A percentile compares a stretch with the other conserved stretches of the same genome.
These are phyloP conservation scores for Zygosaccharomyces sapae DNA, from an alignment of 1,139 yeast genomes.

Conservation along the genomic window DNA sequence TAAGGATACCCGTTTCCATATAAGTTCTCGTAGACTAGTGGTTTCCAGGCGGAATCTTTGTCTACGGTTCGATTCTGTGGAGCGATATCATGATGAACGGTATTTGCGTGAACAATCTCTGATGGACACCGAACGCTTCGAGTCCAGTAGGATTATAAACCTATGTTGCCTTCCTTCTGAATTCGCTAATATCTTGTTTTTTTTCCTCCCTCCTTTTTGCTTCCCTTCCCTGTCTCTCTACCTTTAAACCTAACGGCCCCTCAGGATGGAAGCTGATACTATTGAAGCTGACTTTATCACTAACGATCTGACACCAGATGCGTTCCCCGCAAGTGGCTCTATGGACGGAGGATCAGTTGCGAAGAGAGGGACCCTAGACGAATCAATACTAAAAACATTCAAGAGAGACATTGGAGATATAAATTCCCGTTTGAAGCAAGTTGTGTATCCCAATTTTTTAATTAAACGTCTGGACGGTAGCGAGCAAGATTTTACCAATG, in stretches of 20 bases:
- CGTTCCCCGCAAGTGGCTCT: conserved; percentile 2
- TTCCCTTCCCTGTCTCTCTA: background rate
- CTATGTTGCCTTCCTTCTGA: conserved; percentile 41
- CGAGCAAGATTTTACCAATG: conserved; percentile 9
- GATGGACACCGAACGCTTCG: conserved; percentile 21
- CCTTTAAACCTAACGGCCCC: background rate
- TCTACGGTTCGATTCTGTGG: conserved; percentile 9
- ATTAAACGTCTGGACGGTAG: conserved; percentile 2
- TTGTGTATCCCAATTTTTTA: conserved; percentile 34
- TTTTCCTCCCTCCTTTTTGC: conserved; percentile 3
- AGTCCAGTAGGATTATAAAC: conserved; percentile 33
- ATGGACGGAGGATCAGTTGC: background rate
- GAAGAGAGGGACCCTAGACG: conserved; percentile 35
- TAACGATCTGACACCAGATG: conserved; percentile 4
- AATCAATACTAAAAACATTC: conserved; percentile 28
- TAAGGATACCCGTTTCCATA: conserved; percentile 2
- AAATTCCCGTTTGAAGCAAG: conserved; percentile 31
- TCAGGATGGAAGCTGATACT: conserved; percentile 2
- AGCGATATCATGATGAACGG: conserved; percentile 33
- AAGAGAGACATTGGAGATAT: conserved; percentile 34
- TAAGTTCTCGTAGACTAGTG: conserved; percentile 13
- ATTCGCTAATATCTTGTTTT: conserved; percentile 13
- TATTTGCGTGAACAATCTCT: conserved; percentile 39
- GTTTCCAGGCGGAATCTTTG: conserved; percentile 15
- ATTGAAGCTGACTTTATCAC: conserved; percentile 6